Conservation (phyloP, 768 basidiomycete genomes). For the Paxillus ammoniavirescens region DNA sequence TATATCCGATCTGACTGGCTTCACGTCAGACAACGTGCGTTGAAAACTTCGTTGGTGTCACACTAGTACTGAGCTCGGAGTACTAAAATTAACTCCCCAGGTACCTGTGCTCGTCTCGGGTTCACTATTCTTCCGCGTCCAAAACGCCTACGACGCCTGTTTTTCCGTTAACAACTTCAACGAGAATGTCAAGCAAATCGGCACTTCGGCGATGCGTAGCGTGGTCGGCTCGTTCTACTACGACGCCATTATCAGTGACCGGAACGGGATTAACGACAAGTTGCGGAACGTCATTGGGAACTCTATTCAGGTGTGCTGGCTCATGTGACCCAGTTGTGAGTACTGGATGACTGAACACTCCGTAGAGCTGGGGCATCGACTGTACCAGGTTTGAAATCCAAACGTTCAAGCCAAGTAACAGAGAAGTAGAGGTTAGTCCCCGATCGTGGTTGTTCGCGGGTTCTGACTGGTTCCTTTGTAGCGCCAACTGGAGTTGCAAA, state of each 20-base stretch:
- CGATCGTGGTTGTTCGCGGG: neutral
- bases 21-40: conserved; percentile 33
- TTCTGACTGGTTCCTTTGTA: conserved; percentile 11
- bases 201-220: conserved; percentile 54
- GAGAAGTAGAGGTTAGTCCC: conserved; percentile 50
- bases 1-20: conserved; percentile 37
- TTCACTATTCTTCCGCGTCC: conserved; percentile 52
- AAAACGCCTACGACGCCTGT: conserved; percentile 52
- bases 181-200: conserved; percentile 49
- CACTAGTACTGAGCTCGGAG: no score
- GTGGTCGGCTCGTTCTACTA: conserved; percentile 51
- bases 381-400: conserved; percentile 61
- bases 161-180: conserved; percentile 50
- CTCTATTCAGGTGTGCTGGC: conserved; percentile 39
- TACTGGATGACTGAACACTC: neutral
- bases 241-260: conserved; percentile 48
- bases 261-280: conserved; percentile 51
- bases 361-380: conserved; percentile 54
- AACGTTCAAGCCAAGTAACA: conserved; percentile 56
- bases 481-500: conserved; percentile 60
- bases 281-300: conserved; percentile 49
- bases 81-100: conserved; percentile 14
- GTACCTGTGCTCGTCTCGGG: conserved; percentile 54
- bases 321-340: no score
- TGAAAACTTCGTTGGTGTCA: no score